Percentiles rank a stretch among this genome's conserved stretches.
Evolutionary conservation across 768 basidiomycete genomes (phyloP).

Genomic region (Coprinellus aureogranulatus): DNA sequence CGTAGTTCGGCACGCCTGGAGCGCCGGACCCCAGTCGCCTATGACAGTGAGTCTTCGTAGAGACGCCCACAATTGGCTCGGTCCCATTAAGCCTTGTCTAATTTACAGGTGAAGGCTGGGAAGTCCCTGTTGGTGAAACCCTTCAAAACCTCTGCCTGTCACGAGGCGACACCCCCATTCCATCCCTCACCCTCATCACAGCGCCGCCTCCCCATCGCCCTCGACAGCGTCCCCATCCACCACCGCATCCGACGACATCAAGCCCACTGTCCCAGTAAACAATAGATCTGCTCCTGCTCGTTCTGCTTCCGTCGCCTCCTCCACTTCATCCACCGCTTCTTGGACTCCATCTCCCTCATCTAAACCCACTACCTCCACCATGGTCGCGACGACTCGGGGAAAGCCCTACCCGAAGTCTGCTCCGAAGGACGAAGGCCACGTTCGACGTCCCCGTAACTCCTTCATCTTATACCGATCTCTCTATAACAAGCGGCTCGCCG

Average conservation of each 20-base stretch:
- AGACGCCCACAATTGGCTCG: background rate
- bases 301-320: background rate
- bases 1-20: constrained; percentile 1
- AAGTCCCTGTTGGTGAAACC: constrained; percentile 1
- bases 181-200: background rate
- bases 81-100: background rate
- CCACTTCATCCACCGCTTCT: background rate
- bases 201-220: background rate
- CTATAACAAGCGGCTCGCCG: constrained; percentile 22
- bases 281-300: background rate
- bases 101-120: constrained; percentile 4
- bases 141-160: background rate
- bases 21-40: background rate
- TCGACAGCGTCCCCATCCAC: background rate
- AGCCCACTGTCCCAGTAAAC: background rate
- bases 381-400: background rate
- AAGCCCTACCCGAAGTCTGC: constrained; percentile 9
- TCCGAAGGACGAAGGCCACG: constrained; percentile 8
- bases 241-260: background rate
- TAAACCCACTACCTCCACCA: background rate
- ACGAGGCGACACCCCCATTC: background rate
- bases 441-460: constrained; percentile 38
- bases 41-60: background rate
- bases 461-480: constrained; percentile 58
- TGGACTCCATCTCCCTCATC: background rate